Evolutionary conservation across 1,284 basidiomycete genomes (phyloP).

Genomic region (Fomitopsis betulina): DNA sequence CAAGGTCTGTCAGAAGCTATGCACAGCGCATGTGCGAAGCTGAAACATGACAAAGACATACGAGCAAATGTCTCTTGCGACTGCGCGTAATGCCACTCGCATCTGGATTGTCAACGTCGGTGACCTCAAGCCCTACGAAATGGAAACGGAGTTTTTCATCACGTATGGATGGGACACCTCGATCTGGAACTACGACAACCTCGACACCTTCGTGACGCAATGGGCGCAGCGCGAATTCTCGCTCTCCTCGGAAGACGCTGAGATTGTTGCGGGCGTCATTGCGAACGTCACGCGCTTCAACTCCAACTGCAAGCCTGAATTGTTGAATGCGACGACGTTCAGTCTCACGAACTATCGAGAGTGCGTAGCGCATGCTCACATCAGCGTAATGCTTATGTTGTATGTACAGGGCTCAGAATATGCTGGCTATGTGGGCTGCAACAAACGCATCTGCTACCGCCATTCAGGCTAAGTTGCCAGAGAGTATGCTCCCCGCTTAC

Average conservation of each 20-base stretch:
- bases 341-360: conserved; percentile 64
- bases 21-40: background rate
- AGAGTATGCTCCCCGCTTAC: conserved; percentile 49
- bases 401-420: conserved; percentile 46
- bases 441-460: conserved; percentile 45
- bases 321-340: conserved; percentile 59
- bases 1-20: conserved; percentile 16
- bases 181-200: conserved; percentile 46
- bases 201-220: conserved; percentile 45
- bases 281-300: conserved; percentile 59
- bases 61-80: conserved; percentile 58
- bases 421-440: conserved; percentile 45
- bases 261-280: conserved; percentile 46
- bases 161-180: conserved; percentile 57
- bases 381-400: background rate
- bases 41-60: conserved; percentile 34
- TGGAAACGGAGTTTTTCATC: conserved; percentile 68
- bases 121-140: conserved; percentile 71
- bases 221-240: conserved; percentile 70
- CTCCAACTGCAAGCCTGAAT: conserved; percentile 61
- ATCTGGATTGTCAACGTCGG: conserved; percentile 65
- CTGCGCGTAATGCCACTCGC: conserved; percentile 49
- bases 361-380: conserved; percentile 33
- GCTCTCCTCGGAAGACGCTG: conserved; percentile 33
- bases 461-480: conserved; percentile 50